Base-by-base conservation (phyloP, 2,329 filamentous ascomycete species). In the Lachnum nothofagi region DNA sequence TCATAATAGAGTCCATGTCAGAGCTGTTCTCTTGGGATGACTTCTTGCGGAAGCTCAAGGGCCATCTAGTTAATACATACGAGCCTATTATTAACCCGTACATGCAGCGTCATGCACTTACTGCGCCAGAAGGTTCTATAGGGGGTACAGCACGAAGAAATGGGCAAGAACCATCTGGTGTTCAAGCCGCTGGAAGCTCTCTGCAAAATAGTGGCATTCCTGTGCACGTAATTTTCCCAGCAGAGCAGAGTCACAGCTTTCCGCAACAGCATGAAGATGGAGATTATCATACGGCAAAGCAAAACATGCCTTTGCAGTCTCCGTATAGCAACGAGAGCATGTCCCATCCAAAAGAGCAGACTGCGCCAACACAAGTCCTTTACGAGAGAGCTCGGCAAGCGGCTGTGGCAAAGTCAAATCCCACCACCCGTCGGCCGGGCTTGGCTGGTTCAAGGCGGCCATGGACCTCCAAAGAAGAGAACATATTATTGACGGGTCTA, bases 391-490 rank as follows among this genome's bases (percentile, higher is more conserved):
- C 78, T 29, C 73, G 77, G 38, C 71, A 75, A 62, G 76, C 75
- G 5, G 76, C 77, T 8, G 75, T 74, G 6, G 70, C 75, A 2
- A 79, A 78, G 58, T 70, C 74, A n/a, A 76, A 75, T 3, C 72
- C 77, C 22, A 74, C 70, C 42, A 71, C 69, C 48, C 72, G 75
- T 42, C 72, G 76, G 48, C 71, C 74, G 1, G 75, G 76, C 8
- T 64, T 75, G 9, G 77, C 76, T 4, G 78, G 72, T 44, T 57
- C 78, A 59, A 79, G 90, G 25, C 79, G 90, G 23, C 88, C 90
- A 0, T 95, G 90, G 90, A 88, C 85, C 0, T 83, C 86, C 3
- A 88, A 93, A 55, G 90, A 95, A 68, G 90, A 95, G 64, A 89
- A 90, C 66, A 89, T 90, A 0, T 74, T 95, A 16, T 91, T 95